Conservation (phyloP, 1,139 yeast genomes). For the Pichia sp. region DNA sequence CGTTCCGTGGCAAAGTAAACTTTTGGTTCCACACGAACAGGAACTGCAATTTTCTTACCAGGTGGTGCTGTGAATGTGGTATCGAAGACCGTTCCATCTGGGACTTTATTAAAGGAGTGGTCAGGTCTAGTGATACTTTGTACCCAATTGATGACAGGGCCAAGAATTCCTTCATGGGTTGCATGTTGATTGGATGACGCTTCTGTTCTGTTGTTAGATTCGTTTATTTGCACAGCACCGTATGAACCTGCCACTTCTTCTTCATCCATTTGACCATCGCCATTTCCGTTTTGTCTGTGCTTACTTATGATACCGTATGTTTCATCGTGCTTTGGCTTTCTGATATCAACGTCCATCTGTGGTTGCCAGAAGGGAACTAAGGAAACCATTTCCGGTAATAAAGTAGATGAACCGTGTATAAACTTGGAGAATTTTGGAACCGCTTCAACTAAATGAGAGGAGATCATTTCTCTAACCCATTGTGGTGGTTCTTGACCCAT, state of each 20-base stretch:
- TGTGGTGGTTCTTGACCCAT: slow-evolving; percentile 97
- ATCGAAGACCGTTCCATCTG: slow-evolving; percentile 76
- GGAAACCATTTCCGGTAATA: slow-evolving; percentile 73
- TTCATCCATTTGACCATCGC: slow-evolving; percentile 37
- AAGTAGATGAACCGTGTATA: slow-evolving; percentile 89
- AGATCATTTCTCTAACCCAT: slow-evolving; percentile 90
- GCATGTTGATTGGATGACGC: slow-evolving; percentile 5
- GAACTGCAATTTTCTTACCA: slow-evolving; percentile 68
- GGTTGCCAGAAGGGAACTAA: slow-evolving; percentile 96
- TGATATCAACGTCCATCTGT: slow-evolving; percentile 94
- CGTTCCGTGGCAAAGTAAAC: slow-evolving; percentile 82
- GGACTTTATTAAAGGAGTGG: slow-evolving; percentile 59
- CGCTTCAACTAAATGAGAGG: slow-evolving; percentile 93
- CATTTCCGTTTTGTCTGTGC: slow-evolving; percentile 22
- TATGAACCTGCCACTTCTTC: slow-evolving; percentile 42
- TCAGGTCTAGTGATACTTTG: slow-evolving; percentile 25
- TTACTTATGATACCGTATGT: slow-evolving; percentile 48
- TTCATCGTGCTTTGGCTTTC: slow-evolving; percentile 72
- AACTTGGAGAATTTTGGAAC: slow-evolving; percentile 97
- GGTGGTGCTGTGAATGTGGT: slow-evolving; percentile 60
- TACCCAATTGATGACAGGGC: slow-evolving; percentile 13
- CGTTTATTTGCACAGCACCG: slow-evolving; percentile 30
- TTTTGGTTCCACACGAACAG: slow-evolving; percentile 77
- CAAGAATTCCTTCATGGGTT: slow-evolving; percentile 12
- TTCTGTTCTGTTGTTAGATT: slow-evolving; percentile 24